Percentiles rank a stretch among this genome's conserved stretches.
Evolutionary conservation across 176 grass and related monocot species (phyloP).

Genomic region (Urochloa ruziziensis): DNA sequence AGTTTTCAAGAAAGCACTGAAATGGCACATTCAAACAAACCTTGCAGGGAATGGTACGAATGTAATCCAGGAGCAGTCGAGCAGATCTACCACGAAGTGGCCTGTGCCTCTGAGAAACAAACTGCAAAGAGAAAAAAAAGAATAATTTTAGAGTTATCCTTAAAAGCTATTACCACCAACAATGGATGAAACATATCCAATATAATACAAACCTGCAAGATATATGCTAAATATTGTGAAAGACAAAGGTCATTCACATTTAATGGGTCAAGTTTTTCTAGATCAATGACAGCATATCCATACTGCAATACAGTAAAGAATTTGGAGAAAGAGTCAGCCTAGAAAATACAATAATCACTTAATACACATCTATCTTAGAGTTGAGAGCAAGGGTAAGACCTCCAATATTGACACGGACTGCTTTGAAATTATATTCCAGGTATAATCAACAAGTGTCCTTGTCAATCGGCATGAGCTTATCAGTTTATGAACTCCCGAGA

Average conservation of each 20-base stretch:
- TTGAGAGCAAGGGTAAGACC: conserved; percentile 41
- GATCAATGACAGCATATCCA: conserved; percentile 82
- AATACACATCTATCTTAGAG: conserved; percentile 2
- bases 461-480: conserved; percentile 69
- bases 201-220: conserved; percentile 70
- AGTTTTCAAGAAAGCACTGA: conserved; percentile 10
- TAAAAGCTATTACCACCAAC: background rate
- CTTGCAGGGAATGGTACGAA: conserved; percentile 80
- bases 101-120: conserved; percentile 81
- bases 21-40: conserved; percentile 42
- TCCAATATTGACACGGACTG: conserved; percentile 67
- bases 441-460: conserved; percentile 53
- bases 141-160: background rate
- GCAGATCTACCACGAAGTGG: conserved; percentile 76
- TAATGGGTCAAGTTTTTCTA: conserved; percentile 72
- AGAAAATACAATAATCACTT: conserved; percentile 6
- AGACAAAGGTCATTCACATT: conserved; percentile 80
- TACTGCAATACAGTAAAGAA: conserved; percentile 48
- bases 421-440: conserved; percentile 46
- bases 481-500: conserved; percentile 64
- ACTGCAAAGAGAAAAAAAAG: conserved; percentile 47
- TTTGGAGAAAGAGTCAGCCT: background rate
- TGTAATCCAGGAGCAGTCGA: conserved; percentile 67
- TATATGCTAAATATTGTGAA: conserved; percentile 63
- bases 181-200: background rate